phyloP scores from a whole-genome alignment of 805 yeast species.

The Starmerella asiatica region DNA sequence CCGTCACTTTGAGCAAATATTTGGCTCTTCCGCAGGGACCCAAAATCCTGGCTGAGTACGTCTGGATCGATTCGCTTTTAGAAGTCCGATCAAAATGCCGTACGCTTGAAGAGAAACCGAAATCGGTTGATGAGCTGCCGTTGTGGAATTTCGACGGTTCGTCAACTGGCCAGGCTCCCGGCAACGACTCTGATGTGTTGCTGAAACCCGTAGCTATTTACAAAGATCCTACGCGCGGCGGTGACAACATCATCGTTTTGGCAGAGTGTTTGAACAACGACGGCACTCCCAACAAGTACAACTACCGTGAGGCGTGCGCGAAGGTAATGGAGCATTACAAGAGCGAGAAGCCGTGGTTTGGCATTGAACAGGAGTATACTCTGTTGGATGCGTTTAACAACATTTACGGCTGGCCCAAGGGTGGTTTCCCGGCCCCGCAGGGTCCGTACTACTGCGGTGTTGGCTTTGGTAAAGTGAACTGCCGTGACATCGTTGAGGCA shows the following conservation, averaged over 20 bases:
- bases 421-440: slow-evolving; percentile 99
- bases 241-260: slow-evolving; percentile 88
- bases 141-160: slow-evolving; percentile 99
- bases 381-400: slow-evolving; percentile 79
- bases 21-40: slow-evolving; percentile 75
- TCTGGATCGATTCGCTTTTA: slow-evolving; percentile 94
- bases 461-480: slow-evolving; percentile 95
- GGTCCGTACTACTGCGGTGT: slow-evolving; percentile 99
- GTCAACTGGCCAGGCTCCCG: slow-evolving; percentile 97
- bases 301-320: slow-evolving; percentile 95
- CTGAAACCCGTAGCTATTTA: slow-evolving; percentile 90
- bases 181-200: slow-evolving; percentile 89
- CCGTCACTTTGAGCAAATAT: slow-evolving; percentile 68
- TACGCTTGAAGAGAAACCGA: slow-evolving; percentile 58
- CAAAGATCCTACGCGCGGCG: slow-evolving; percentile 96
- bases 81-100: slow-evolving; percentile 87
- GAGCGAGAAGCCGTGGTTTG: slow-evolving; percentile 84
- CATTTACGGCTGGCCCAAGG: slow-evolving; percentile 98
- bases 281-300: slow-evolving; percentile 97
- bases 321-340: slow-evolving; percentile 88
- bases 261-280: slow-evolving; percentile 97
- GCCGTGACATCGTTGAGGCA: slow-evolving; percentile 97
- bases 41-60: slow-evolving; percentile 82
- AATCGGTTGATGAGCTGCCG: slow-evolving; percentile 73
- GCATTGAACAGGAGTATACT: slow-evolving; percentile 98